These are phyloP conservation scores for Picochlorum sp. DNA, from an alignment of 139 green algal species.

Conservation along the genomic window DNA sequence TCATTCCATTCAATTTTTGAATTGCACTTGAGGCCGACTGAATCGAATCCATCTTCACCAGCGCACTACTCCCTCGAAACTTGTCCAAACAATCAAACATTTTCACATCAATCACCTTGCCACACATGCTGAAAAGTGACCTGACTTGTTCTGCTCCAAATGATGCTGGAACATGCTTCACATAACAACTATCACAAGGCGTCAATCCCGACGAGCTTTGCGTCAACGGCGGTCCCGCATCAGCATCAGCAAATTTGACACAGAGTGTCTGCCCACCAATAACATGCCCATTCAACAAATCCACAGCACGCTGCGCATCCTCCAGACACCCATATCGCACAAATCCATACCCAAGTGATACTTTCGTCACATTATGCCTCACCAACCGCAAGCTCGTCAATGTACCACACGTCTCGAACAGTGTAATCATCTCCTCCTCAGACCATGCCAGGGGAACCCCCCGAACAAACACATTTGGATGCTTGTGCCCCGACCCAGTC, in stretches of 20 bases:
- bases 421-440: slow-evolving; percentile 19
- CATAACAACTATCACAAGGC: slow-evolving; percentile 28
- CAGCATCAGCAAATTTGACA: slow-evolving; percentile 38
- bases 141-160: slow-evolving; percentile 19
- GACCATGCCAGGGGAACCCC: slow-evolving; percentile 30
- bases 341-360: slow-evolving; percentile 33
- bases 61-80: slow-evolving; percentile 21
- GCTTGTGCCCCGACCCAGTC: not conserved
- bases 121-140: slow-evolving; percentile 24
- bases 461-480: slow-evolving; percentile 29
- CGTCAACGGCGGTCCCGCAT: slow-evolving; percentile 24
- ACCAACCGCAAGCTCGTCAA: slow-evolving; percentile 24
- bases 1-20: slow-evolving; percentile 22
- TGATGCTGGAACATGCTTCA: slow-evolving; percentile 31
- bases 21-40: slow-evolving; percentile 17
- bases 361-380: slow-evolving; percentile 25
- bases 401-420: slow-evolving; percentile 25
- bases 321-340: slow-evolving; percentile 16
- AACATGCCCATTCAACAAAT: slow-evolving; percentile 14
- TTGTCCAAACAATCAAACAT: slow-evolving; percentile 32
- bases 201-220: slow-evolving; percentile 22
- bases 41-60: slow-evolving; percentile 26
- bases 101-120: slow-evolving; percentile 33
- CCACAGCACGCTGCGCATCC: slow-evolving; percentile 25
- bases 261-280: slow-evolving; percentile 29